A percentile compares a stretch with the other conserved stretches of the same genome.
Conservation (phyloP, 768 basidiomycete genomes). For the Ephemerocybe angulata region DNA sequence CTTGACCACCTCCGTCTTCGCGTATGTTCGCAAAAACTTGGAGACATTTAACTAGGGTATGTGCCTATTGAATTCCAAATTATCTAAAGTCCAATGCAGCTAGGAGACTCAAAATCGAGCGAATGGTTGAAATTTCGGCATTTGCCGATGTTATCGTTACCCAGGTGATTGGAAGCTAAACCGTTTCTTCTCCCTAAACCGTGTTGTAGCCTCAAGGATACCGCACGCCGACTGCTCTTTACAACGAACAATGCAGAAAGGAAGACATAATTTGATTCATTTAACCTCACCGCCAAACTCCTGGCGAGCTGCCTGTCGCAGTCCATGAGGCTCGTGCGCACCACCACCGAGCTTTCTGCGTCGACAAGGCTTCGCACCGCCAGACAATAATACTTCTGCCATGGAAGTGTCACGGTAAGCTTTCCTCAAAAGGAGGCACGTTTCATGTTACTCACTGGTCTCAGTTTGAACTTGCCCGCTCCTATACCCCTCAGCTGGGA, state of each 20-base stretch:
- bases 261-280: neutral
- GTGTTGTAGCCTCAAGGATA: no score
- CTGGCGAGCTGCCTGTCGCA: neutral
- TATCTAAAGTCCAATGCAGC: no score
- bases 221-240: no score
- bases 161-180: no score
- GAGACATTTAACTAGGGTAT: no score
- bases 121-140: no score
- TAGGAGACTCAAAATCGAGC: no score
- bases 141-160: no score
- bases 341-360: neutral
- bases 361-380: neutral
- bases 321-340: neutral
- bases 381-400: neutral
- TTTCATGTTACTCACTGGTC: neutral
- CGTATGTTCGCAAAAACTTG: no score
- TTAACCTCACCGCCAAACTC: neutral
- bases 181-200: no score
- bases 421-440: neutral
- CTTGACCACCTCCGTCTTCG: no score
- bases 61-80: no score
- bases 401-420: neutral
- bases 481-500: neutral
- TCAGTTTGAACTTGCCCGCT: neutral
- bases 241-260: neutral